phyloP scores from a whole-genome alignment of 225 moss, liverwort and hornwort genomes.

The Thuidium tamariscinum region DNA sequence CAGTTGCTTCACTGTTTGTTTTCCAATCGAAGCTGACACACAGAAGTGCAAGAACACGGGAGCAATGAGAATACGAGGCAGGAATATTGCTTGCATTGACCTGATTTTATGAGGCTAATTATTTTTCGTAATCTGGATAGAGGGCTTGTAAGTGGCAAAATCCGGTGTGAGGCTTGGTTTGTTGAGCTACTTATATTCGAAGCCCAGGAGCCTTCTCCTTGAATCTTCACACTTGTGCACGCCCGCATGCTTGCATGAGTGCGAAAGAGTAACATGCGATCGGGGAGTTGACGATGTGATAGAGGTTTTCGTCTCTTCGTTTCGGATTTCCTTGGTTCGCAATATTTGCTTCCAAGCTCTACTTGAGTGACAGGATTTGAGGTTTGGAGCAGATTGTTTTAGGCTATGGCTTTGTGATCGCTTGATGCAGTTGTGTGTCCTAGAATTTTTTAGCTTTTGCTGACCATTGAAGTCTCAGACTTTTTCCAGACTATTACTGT shows the following conservation, averaged over 20 bases:
- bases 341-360: neutral
- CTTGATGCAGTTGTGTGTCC: neutral
- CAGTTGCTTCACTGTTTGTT: neutral
- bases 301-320: neutral
- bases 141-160: neutral
- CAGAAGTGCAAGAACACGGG: neutral
- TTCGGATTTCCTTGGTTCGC: neutral
- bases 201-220: neutral
- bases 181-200: too few relatives aligned
- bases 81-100: neutral
- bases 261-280: neutral
- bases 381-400: neutral
- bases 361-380: neutral
- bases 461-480: neutral
- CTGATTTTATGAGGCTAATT: neutral
- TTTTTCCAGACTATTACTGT: neutral
- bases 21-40: neutral
- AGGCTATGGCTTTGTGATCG: neutral
- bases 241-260: neutral
- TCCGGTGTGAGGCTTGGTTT: neutral
- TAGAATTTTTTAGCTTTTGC: too few relatives aligned
- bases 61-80: too few relatives aligned
- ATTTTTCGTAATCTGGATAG: too few relatives aligned
- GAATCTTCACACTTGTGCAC: neutral
- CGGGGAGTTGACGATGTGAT: neutral